Percentiles rank a stretch among this genome's conserved stretches.
phyloP scores from a whole-genome alignment of 805 yeast species.

The Barnettozyma populi region DNA sequence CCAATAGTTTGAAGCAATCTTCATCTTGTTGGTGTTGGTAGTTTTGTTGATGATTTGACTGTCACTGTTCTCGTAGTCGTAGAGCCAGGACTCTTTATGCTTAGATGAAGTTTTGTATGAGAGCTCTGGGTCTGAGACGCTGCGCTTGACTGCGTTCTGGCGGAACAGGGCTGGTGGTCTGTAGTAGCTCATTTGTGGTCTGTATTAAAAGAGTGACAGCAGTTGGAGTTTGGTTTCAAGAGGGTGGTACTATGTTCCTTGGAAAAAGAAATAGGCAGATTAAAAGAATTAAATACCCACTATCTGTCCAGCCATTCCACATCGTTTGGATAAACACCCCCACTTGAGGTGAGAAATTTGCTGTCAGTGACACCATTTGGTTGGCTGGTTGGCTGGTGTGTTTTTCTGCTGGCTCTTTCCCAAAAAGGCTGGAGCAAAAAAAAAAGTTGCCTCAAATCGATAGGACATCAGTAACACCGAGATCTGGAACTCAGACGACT shows the following conservation, averaged over 20 bases:
- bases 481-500: too few relatives aligned
- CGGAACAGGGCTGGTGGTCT: slow-evolving; percentile 23
- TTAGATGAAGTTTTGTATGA: slow-evolving; percentile 9
- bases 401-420: not conserved
- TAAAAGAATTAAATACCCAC: not conserved
- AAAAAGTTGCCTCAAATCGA: too few relatives aligned
- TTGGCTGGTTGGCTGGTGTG: too few relatives aligned
- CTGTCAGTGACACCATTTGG: too few relatives aligned
- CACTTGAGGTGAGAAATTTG: too few relatives aligned
- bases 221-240: not conserved
- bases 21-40: slow-evolving; percentile 35
- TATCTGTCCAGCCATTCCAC: not conserved
- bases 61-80: slow-evolving; percentile 22
- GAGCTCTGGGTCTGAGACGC: slow-evolving; percentile 13
- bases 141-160: slow-evolving; percentile 23
- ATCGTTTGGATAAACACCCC: not conserved
- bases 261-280: not conserved
- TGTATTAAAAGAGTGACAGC: not conserved
- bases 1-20: slow-evolving; percentile 26
- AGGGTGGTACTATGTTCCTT: not conserved
- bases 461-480: too few relatives aligned
- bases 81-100: slow-evolving; percentile 20
- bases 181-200: slow-evolving; percentile 20
- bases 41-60: slow-evolving; percentile 34
- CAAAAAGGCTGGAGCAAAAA: not conserved